Evolutionary conservation across 2,329 filamentous ascomycete species (phyloP).

Genomic region (Botrytis squamosa): DNA sequence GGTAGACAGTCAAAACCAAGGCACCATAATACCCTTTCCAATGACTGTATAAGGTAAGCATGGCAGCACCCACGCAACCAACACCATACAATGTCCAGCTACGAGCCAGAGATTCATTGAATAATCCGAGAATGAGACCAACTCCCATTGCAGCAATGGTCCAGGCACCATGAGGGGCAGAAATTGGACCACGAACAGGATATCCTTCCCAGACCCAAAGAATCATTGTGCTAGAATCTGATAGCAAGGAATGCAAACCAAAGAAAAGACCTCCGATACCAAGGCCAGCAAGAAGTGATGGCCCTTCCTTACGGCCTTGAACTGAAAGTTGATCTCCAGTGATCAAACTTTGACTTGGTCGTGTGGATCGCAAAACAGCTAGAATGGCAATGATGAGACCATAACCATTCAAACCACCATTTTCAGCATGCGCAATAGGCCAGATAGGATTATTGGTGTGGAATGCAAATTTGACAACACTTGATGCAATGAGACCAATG

Average conservation of each 20-base stretch:
- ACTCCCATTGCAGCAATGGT: slow-evolving; percentile 84
- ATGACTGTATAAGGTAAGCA: slow-evolving; percentile 73
- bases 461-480: slow-evolving; percentile 87
- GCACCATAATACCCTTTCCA: slow-evolving; percentile 91
- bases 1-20: slow-evolving; percentile 70
- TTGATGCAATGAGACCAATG: slow-evolving; percentile 80
- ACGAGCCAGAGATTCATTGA: slow-evolving; percentile 65
- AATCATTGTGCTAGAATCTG: slow-evolving; percentile 98
- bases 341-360: slow-evolving; percentile 53
- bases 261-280: slow-evolving; percentile 86
- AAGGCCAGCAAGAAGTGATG: slow-evolving; percentile 68
- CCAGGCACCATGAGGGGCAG: slow-evolving; percentile 84
- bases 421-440: slow-evolving; percentile 86
- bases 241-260: slow-evolving; percentile 85
- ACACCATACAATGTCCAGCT: slow-evolving; percentile 78
- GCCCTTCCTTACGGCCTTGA: slow-evolving; percentile 61
- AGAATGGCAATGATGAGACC: slow-evolving; percentile 75
- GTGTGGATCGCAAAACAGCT: slow-evolving; percentile 73
- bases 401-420: slow-evolving; percentile 88
- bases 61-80: slow-evolving; percentile 74
- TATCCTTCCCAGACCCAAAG: slow-evolving; percentile 98
- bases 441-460: slow-evolving; percentile 95
- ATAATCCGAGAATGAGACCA: slow-evolving; percentile 75
- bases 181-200: slow-evolving; percentile 81
- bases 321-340: slow-evolving; percentile 43